These are phyloP conservation scores for Coffea eugenioides DNA, from an alignment of 257 asterid species.

Conservation along the genomic window DNA sequence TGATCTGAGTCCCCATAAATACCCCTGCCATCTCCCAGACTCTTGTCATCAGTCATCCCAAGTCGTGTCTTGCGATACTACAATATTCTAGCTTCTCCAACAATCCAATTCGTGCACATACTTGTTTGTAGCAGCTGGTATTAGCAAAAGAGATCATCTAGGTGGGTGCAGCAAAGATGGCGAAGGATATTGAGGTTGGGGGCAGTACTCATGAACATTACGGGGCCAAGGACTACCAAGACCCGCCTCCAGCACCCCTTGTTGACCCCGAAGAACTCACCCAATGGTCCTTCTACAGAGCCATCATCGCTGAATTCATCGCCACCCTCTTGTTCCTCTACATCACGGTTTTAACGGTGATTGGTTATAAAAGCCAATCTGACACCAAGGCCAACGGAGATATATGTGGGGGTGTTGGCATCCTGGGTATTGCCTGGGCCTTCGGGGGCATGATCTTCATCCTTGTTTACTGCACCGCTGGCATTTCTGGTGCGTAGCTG, in stretches of 20 bases:
- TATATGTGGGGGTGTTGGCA: slow-evolving; percentile 73
- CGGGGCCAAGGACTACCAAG: slow-evolving; percentile 54
- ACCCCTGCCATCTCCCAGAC: slow-evolving; percentile 22
- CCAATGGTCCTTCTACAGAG: slow-evolving; percentile 71
- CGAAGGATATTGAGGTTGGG: slow-evolving; percentile 50
- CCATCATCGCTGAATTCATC: slow-evolving; percentile 64
- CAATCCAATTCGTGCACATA: too few relatives aligned
- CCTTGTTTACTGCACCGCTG: slow-evolving; percentile 84
- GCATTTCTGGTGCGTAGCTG: slow-evolving; percentile 50
- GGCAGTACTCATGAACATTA: slow-evolving; percentile 33
- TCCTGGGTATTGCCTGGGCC: slow-evolving; percentile 85
- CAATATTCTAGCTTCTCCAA: background rate
- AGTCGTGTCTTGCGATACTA: background rate
- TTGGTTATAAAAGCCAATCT: slow-evolving; percentile 64
- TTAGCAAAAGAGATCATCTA: background rate
- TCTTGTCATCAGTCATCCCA: slow-evolving; percentile 9
- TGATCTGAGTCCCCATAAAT: slow-evolving; percentile 32
- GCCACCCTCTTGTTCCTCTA: slow-evolving; percentile 69
- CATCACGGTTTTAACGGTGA: slow-evolving; percentile 64
- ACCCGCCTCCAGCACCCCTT: slow-evolving; percentile 67
- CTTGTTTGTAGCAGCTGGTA: background rate
- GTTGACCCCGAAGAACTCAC: slow-evolving; percentile 55
- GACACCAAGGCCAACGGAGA: slow-evolving; percentile 31
- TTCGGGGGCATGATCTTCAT: slow-evolving; percentile 83
- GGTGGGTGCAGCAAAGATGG: slow-evolving; percentile 30